Evolutionary conservation across 2,329 filamentous ascomycete genomes (phyloP), one percentile per base, ranked within the genome.

Genomic region (Shiraia bambusicola): DNA sequence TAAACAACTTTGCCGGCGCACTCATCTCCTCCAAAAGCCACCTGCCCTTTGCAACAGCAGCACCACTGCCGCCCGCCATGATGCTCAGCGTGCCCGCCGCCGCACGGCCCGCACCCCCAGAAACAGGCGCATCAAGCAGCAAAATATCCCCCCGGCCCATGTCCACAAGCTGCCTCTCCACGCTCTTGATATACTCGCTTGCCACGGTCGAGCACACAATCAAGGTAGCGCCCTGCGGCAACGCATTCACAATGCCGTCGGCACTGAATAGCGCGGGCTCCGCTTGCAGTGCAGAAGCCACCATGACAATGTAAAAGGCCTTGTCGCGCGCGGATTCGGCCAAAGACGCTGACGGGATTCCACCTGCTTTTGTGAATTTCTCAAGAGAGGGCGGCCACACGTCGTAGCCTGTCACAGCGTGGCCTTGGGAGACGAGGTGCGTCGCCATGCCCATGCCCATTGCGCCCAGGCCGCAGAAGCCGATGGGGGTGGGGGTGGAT

Each of bases 381-480:
- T 85, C 79, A 25, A 88, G 76, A 0, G 84, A 82, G 5, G 84
- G 82, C 2, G 72, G 72, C 71, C 80, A 88, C 28, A 88, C 79
- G 59, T 90, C 86, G 63, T 82, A 89, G 41, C 86, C 86, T 15
- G 80, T 83, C 16, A 89, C 84, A 17, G 71, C 47, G 66, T 84
- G 87, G 43, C 83, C 83, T 50, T 79, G 71, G 52, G 82, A 81
- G 56, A 88, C 73, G 32, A 90, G 78, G 61, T 88, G 78, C 45
- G 80, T 86, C 50, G 86, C 86, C 86, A 90, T 89, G 62, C 86
- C 86, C 65, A 88, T 86, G 61, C 86, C 86, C 86, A 89, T 89
- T 68, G 86, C 86, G 42, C 86, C 86, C 3, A 90, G 82, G 73
- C 86, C 86, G 50, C 86, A 83, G 69, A 88, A 88, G 50, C 81